phyloP scores from a whole-genome alignment of 495 filamentous ascomycete genomes.

The Trypethelium eluteriae region DNA sequence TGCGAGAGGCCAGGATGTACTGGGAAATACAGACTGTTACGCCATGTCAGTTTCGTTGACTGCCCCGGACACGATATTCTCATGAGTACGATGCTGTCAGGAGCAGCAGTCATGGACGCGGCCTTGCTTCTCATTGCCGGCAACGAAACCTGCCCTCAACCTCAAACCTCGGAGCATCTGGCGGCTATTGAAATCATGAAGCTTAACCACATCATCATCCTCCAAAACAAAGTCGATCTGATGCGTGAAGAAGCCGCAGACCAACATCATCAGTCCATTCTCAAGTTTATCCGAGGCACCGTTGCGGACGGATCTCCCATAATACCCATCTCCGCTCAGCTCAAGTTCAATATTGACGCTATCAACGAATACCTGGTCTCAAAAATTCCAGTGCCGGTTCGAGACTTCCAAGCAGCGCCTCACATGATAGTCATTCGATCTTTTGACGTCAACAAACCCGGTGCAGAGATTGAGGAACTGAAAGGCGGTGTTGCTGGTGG shows the following conservation, averaged over 20 bases:
- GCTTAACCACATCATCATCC: conserved; percentile 93
- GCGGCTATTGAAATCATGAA: conserved; percentile 99
- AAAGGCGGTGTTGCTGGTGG: conserved; percentile 99
- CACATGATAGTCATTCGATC: conserved; percentile 99
- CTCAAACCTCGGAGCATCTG: conserved; percentile 97
- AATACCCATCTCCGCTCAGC: conserved; percentile 94
- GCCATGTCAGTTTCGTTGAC: conserved; percentile 87
- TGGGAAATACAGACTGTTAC: conserved; percentile 73
- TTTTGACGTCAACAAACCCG: conserved; percentile 99
- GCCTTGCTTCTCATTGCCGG: conserved; percentile 93
- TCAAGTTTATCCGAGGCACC: conserved; percentile 96
- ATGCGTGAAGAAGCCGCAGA: conserved; percentile 90
- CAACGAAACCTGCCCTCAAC: conserved; percentile 97
- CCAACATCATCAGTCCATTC: conserved; percentile 87
- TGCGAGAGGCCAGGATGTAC: conserved; percentile 88
- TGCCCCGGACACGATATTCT: conserved; percentile 99
- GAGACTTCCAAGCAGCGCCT: conserved; percentile 82
- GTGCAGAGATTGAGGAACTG: conserved; percentile 97
- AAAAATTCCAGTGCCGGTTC: conserved; percentile 80
- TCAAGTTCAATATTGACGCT: conserved; percentile 99
- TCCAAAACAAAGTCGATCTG: conserved; percentile 98
- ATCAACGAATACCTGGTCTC: conserved; percentile 90
- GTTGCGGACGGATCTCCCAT: conserved; percentile 93
- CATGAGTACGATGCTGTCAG: conserved; percentile 99
- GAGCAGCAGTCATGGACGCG: conserved; percentile 98